phyloP scores from a whole-genome alignment of 2,329 filamentous ascomycete species.

The Alternaria rosae region DNA sequence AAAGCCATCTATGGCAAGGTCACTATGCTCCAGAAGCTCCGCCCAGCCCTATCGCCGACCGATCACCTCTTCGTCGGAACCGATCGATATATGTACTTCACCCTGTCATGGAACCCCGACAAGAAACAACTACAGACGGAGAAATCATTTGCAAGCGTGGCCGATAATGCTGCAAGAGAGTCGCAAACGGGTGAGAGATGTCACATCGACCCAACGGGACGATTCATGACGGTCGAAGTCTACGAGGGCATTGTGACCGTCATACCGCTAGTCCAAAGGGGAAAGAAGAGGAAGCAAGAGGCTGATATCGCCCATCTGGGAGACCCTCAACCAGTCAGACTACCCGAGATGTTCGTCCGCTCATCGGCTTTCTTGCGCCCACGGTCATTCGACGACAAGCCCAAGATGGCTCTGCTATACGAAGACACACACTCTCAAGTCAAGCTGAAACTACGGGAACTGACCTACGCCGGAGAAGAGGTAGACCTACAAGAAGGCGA shows the following conservation, averaged over 20 bases:
- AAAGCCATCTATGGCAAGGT: slow-evolving; percentile 84
- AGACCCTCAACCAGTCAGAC: slow-evolving; percentile 66
- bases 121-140: slow-evolving; percentile 62
- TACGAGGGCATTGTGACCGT: slow-evolving; percentile 74
- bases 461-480: slow-evolving; percentile 60
- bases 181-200: slow-evolving; percentile 84
- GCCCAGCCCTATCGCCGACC: slow-evolving; percentile 74
- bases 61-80: slow-evolving; percentile 94
- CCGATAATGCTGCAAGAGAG: slow-evolving; percentile 70
- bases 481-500: slow-evolving; percentile 63
- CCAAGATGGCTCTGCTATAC: slow-evolving; percentile 70
- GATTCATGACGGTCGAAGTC: slow-evolving; percentile 71
- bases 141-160: slow-evolving; percentile 66
- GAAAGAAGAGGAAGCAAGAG: slow-evolving; percentile 59
- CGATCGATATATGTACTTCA: slow-evolving; percentile 89
- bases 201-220: slow-evolving; percentile 80
- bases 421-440: slow-evolving; percentile 67
- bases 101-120: slow-evolving; percentile 77
- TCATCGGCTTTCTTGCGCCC: slow-evolving; percentile 71
- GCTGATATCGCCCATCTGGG: slow-evolving; percentile 64
- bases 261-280: slow-evolving; percentile 65
- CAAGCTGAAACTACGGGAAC: slow-evolving; percentile 62
- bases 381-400: slow-evolving; percentile 57
- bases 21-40: slow-evolving; percentile 81
- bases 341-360: slow-evolving; percentile 72